Percentiles rank a stretch among this genome's conserved stretches.
Conservation (phyloP, 208 protist genomes). For the Wallacemonas rigidus region DNA sequence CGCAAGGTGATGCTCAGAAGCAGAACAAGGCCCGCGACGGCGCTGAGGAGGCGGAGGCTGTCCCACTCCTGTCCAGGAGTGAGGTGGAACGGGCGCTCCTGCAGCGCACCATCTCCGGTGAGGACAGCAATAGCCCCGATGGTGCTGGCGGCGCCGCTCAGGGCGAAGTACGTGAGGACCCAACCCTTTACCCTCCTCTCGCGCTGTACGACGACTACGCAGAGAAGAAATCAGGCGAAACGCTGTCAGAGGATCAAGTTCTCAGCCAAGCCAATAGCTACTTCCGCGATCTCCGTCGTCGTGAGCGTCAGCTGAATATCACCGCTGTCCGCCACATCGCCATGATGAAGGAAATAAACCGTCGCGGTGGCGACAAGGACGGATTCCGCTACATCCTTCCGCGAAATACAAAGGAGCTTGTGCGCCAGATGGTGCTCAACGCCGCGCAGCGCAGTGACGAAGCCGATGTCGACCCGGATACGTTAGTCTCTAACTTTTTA, state of each 20-base stretch:
- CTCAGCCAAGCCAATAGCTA: slow-evolving; percentile 73
- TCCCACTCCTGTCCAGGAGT: background rate
- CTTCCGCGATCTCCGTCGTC: slow-evolving; percentile 70
- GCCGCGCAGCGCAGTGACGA: slow-evolving; percentile 28
- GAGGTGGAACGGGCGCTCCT: slow-evolving; percentile 53
- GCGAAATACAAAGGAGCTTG: slow-evolving; percentile 69
- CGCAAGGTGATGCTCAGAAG: background rate
- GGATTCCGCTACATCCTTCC: slow-evolving; percentile 89
- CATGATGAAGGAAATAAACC: slow-evolving; percentile 77
- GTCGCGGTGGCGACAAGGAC: slow-evolving; percentile 84
- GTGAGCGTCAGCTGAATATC: slow-evolving; percentile 55
- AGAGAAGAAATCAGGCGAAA: slow-evolving; percentile 62
- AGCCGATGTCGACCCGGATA: slow-evolving; percentile 41
- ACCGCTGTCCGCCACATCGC: slow-evolving; percentile 60
- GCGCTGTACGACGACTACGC: slow-evolving; percentile 76
- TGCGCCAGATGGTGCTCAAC: slow-evolving; percentile 55
- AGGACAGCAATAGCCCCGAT: slow-evolving; percentile 20
- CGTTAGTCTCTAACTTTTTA: slow-evolving; percentile 71
- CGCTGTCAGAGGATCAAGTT: slow-evolving; percentile 60
- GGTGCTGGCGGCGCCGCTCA: slow-evolving; percentile 1
- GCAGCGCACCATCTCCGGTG: slow-evolving; percentile 57
- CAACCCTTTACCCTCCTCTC: slow-evolving; percentile 48
- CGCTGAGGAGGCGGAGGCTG: background rate
- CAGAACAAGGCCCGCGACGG: background rate
- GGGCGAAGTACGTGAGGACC: slow-evolving; percentile 27